These are phyloP conservation scores for Acidiella bohemica DNA, from an alignment of 495 filamentous ascomycete species.

Conservation along the genomic window DNA sequence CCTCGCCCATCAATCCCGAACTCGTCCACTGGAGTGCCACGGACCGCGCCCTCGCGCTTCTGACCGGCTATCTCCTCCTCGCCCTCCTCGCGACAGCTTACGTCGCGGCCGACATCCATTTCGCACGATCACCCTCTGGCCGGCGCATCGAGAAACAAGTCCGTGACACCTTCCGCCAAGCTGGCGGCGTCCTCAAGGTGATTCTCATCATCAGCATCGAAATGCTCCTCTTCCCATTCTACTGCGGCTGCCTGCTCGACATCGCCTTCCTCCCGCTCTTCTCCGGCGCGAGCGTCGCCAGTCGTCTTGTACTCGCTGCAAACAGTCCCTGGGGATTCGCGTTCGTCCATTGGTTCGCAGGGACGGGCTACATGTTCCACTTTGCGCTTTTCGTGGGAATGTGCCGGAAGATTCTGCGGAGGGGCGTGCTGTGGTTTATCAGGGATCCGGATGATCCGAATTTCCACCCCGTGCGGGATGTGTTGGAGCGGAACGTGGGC, in stretches of 20 bases:
- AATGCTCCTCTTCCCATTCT: constrained; percentile 94
- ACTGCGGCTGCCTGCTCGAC: constrained; percentile 86
- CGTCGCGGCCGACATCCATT: constrained; percentile 50
- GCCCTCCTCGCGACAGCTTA: constrained; percentile 64
- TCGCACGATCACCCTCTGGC: constrained; percentile 49
- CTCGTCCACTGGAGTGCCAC: constrained; percentile 63
- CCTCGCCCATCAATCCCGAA: constrained; percentile 38
- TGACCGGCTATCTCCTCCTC: constrained; percentile 66
- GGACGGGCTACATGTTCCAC: constrained; percentile 99
- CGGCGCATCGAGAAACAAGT: constrained; percentile 63
- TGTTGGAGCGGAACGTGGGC: constrained; percentile 81
- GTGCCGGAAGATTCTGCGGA: constrained; percentile 95
- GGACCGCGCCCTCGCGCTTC: constrained; percentile 66
- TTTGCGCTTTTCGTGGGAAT: constrained; percentile 98
- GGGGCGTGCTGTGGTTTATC: constrained; percentile 93
- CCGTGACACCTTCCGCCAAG: constrained; percentile 77
- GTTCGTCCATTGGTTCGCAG: constrained; percentile 98
- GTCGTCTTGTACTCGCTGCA: constrained; percentile 61
- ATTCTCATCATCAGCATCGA: constrained; percentile 98
- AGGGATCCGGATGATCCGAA: constrained; percentile 96
- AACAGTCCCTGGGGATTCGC: constrained; percentile 69
- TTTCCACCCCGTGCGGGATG: constrained; percentile 94
- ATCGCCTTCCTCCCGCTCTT: constrained; percentile 81
- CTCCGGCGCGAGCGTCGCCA: constrained; percentile 56
- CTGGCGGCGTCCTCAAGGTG: constrained; percentile 93